Conservation (phyloP, 2,329 filamentous ascomycete genomes). For the Fusarium bulbicola region DNA sequence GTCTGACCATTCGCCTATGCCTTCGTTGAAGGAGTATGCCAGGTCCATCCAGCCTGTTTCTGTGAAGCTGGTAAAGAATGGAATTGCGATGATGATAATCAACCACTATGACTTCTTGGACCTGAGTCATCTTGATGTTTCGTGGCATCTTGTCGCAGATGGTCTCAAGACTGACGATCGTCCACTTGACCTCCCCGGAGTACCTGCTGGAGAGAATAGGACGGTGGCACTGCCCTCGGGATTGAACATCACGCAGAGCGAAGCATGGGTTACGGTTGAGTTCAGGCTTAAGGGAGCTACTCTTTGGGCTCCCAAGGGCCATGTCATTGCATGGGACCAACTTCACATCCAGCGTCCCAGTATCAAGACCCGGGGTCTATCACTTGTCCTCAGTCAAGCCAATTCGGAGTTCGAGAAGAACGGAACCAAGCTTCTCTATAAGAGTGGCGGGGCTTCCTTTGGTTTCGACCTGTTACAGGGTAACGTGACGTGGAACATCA, state of each 20-base stretch:
- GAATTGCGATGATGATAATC: background rate
- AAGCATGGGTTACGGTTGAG: constrained; percentile 9
- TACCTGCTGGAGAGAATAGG: background rate
- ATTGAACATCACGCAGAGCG: rapidly evolving
- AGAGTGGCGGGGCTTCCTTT: background rate
- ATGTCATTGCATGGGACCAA: constrained; percentile 21
- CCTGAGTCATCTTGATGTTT: constrained; percentile 7
- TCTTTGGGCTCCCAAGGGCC: background rate
- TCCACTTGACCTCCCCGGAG: background rate
- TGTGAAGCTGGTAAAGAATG: background rate
- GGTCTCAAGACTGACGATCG: background rate
- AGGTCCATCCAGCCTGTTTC: constrained; percentile 24
- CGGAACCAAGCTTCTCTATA: background rate
- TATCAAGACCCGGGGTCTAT: rapidly evolving
- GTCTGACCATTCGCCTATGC: constrained; percentile 19
- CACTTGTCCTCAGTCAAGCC: background rate
- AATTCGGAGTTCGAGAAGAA: background rate
- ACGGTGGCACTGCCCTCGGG: background rate
- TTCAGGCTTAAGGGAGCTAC: background rate
- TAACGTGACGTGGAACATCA: constrained; percentile 1
- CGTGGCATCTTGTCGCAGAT: constrained; percentile 9
- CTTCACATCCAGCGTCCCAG: background rate
- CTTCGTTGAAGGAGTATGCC: constrained; percentile 16
- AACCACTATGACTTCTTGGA: constrained; percentile 26
- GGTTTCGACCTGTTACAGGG: background rate